These are phyloP conservation scores for Wickerhamomyces sydowiorum DNA, from an alignment of 805 yeast species.

Conservation along the genomic window DNA sequence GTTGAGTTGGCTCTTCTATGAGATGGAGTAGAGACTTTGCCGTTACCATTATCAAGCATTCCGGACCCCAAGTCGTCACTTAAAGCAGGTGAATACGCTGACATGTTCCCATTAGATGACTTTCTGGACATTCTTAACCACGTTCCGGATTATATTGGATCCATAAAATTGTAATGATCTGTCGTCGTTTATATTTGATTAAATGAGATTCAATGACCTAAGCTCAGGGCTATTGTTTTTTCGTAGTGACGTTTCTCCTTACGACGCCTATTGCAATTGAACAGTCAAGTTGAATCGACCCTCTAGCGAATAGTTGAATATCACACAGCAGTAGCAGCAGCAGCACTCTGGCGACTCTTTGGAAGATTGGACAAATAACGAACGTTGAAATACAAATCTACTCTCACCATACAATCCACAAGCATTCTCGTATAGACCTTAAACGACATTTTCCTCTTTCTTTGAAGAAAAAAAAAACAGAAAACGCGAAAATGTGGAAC, in stretches of 20 bases:
- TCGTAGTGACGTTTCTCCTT: background rate
- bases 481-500: background rate
- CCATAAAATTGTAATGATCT: background rate
- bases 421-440: too few species aligned
- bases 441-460: background rate
- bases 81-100: too few species aligned
- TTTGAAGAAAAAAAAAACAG: background rate
- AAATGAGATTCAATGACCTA: too few species aligned
- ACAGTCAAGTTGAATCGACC: constrained; percentile 2
- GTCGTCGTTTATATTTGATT: background rate
- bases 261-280: background rate
- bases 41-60: too few species aligned
- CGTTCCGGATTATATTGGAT: background rate
- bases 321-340: background rate
- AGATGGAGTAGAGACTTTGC: too few species aligned
- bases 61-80: too few species aligned
- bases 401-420: too few species aligned
- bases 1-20: background rate
- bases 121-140: background rate
- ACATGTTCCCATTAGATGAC: background rate
- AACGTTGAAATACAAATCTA: too few species aligned
- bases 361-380: too few species aligned
- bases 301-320: background rate
- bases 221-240: background rate
- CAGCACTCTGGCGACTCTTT: background rate